phyloP scores from a whole-genome alignment of 306 rosid genomes.

The Lagenaria siceraria region DNA sequence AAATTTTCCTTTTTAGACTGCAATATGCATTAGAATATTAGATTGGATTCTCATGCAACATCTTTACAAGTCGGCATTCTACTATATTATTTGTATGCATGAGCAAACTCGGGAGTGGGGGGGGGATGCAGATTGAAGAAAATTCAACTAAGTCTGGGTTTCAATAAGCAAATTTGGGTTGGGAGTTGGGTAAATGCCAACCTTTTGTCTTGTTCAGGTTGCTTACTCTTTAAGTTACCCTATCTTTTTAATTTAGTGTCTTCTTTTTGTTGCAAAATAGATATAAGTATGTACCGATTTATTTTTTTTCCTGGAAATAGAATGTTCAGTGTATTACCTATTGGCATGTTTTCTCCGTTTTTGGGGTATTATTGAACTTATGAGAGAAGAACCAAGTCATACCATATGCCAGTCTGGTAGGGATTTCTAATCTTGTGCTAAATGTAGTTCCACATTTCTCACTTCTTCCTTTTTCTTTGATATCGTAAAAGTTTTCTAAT shows the following conservation, averaged over 20 bases:
- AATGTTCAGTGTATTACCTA: not conserved
- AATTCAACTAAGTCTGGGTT: not conserved
- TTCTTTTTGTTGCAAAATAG: not conserved
- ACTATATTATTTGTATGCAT: not conserved
- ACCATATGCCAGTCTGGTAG: not conserved
- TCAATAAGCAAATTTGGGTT: not conserved
- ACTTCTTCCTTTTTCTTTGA: not conserved
- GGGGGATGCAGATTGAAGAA: not conserved
- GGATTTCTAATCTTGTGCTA: not conserved
- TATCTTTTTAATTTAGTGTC: not conserved
- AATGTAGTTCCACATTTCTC: not conserved
- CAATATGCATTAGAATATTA: not conserved
- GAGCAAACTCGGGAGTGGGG: not conserved
- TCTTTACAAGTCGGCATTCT: not conserved
- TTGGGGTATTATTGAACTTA: not conserved
- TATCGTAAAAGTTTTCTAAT: not conserved
- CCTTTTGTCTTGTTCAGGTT: not conserved
- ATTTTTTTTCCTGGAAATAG: not conserved
- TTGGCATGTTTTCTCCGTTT: not conserved
- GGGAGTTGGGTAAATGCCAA: not conserved
- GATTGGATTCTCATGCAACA: not conserved
- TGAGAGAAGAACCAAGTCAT: not conserved
- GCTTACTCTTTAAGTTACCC: not conserved
- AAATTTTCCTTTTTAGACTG: not conserved
- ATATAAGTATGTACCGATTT: not conserved